phyloP scores from a whole-genome alignment of 192 early-diverging fungal genomes.

The Coemansia asiatica region DNA sequence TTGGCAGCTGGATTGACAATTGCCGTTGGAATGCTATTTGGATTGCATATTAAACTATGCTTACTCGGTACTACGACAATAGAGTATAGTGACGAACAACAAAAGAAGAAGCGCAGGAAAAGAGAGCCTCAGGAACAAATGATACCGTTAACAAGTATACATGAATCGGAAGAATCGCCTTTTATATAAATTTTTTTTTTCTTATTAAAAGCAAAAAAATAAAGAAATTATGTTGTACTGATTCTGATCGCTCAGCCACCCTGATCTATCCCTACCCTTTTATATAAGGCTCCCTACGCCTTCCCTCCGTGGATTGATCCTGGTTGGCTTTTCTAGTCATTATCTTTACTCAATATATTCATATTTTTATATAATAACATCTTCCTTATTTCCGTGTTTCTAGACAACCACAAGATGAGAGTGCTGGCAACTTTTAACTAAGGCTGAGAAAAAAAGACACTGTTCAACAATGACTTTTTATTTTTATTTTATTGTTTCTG shows the following conservation, averaged over 20 bases:
- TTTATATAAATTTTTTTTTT: neutral
- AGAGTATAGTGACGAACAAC: constrained; percentile 25
- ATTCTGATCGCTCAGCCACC: no score
- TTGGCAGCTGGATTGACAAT: constrained; percentile 3
- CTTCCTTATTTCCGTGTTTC: neutral
- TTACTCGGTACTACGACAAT: constrained; percentile 29
- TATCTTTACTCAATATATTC: no score
- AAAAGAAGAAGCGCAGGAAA: constrained; percentile 11
- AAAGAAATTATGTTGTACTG: neutral
- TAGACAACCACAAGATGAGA: neutral
- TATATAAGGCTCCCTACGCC: no score
- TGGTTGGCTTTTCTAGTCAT: no score
- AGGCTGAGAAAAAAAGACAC: neutral
- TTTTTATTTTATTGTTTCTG: neutral
- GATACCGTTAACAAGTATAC: constrained; percentile 14
- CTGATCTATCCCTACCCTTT: no score
- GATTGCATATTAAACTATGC: constrained; percentile 40
- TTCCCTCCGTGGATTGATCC: no score
- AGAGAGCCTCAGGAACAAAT: constrained; percentile 3
- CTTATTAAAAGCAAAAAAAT: neutral
- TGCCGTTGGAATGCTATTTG: constrained; percentile 28
- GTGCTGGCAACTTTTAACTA: no score
- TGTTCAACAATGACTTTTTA: neutral
- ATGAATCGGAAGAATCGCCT: neutral
- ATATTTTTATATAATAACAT: constrained; percentile 1